These are phyloP conservation scores for Annona squamosa DNA, from an alignment of 164 flowering plant genomes.

Conservation along the genomic window DNA sequence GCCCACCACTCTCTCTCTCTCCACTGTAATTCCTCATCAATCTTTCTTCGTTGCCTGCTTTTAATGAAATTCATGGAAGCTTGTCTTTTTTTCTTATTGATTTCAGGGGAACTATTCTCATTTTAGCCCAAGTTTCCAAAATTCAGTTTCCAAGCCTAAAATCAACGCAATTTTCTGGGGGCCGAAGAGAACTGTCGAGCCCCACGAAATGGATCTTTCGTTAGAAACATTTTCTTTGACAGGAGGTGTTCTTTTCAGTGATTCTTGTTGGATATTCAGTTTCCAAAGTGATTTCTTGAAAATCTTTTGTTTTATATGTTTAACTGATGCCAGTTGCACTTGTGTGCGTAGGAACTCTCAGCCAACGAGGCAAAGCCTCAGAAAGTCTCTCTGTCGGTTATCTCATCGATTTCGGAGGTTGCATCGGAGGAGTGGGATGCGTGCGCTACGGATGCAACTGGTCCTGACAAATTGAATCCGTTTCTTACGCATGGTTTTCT, in stretches of 20 bases:
- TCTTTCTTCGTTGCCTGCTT: too few species aligned
- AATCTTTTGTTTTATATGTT: background rate
- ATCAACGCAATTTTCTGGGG: constrained; percentile 76
- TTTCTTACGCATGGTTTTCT: constrained; percentile 82
- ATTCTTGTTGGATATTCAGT: constrained; percentile 4
- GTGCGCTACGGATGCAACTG: constrained; percentile 66
- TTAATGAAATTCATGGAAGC: background rate
- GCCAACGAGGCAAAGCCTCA: constrained; percentile 23
- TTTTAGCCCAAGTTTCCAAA: constrained; percentile 1
- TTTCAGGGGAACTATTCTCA: background rate
- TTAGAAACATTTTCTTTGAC: constrained; percentile 51
- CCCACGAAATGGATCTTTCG: constrained; percentile 29
- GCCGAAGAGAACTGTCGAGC: constrained; percentile 42
- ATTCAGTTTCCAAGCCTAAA: constrained; percentile 7
- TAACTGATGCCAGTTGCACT: background rate
- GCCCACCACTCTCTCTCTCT: background rate
- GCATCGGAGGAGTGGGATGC: constrained; percentile 76
- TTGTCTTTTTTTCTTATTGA: background rate
- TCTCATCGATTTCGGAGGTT: constrained; percentile 72
- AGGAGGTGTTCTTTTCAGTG: constrained; percentile 35
- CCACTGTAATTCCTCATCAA: too few species aligned
- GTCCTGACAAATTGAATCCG: constrained; percentile 64
- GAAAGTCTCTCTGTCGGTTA: constrained; percentile 52
- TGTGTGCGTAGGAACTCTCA: constrained; percentile 27
- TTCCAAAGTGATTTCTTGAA: constrained; percentile 7